Evolutionary conservation across 768 basidiomycete genomes (phyloP), one percentile per base, ranked within the genome.

Genomic region (Leccinellum rugosiceps): DNA sequence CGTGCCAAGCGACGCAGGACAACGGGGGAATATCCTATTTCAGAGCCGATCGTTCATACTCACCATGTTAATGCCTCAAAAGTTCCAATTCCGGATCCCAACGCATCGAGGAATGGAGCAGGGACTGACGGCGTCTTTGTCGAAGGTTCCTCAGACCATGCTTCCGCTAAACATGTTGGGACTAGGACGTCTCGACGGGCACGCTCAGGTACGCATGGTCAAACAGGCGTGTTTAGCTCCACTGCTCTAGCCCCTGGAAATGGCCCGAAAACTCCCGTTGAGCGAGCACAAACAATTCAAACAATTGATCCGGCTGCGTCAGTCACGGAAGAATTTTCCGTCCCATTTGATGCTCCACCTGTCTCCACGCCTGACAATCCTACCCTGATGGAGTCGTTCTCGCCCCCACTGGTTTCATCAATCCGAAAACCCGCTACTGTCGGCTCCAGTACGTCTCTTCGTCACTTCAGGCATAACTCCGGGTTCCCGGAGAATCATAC

Each of bases 201-300:
- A 26, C 44, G n/a, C 46, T 38, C 25, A 5, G 35, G 8, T 34
- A 49, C 17, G 17, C 43, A 21, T 35, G 38, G 11, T 35, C 55
- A 45, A 56, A 50, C 43, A 52, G 47, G 45, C 58, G 45, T 57
- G 61, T 32, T 38, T 28, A 10, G 52, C 61, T 60, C 58, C 58
- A 59, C 60, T 50, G 52, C 7, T 53, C 52, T 50, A 58, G 43
- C 56, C 53, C 46, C 32, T 26, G 44, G 21, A 7, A 35, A 31
- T n/a, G 51, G 41, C 35, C 47, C 47, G 43, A 34, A 31, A 45
- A 23, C 21, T 13, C 7, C 46, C 19, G 10, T 19, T 15, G 13
- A 19, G 19, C 58, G 28, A 13, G 30, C 14, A 28, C 46, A 43
- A n/a, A 52, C 10, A 8, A 25, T n/a, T 28, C 65, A 52, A n/a